A percentile compares a stretch with the other conserved stretches of the same genome.
Conservation (phyloP, 345 rosid species). For the Populus pruinosa region DNA sequence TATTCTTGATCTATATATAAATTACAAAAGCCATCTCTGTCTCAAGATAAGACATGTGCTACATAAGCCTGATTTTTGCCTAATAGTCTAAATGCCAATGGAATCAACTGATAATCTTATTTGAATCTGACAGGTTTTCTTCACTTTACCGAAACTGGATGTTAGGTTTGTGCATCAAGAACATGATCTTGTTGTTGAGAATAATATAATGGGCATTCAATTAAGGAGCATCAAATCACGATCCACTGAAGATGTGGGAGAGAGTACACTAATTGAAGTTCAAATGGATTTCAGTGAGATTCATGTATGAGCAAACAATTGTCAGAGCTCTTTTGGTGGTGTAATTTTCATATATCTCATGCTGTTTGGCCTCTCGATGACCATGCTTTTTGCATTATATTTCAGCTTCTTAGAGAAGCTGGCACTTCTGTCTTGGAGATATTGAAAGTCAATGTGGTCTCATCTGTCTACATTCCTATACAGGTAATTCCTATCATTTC, state of each 20-base stretch:
- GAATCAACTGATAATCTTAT: neutral
- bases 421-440: constrained; percentile 80
- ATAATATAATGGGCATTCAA: constrained; percentile 80
- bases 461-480: constrained; percentile 72
- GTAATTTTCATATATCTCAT: constrained; percentile 10
- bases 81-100: neutral
- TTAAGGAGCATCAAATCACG: constrained; percentile 65
- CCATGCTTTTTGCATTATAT: constrained; percentile 28
- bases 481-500: constrained; percentile 48
- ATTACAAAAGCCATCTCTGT: neutral
- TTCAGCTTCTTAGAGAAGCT: constrained; percentile 81
- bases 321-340: constrained; percentile 23
- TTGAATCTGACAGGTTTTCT: constrained; percentile 53
- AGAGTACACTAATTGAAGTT: constrained; percentile 84
- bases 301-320: constrained; percentile 56
- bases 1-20: neutral
- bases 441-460: constrained; percentile 75
- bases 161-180: constrained; percentile 71
- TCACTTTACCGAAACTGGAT: constrained; percentile 75
- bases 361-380: constrained; percentile 16
- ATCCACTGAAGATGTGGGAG: constrained; percentile 81
- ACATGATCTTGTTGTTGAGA: constrained; percentile 60
- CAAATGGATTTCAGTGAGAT: constrained; percentile 91
- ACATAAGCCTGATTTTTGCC: neutral
- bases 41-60: neutral